These are phyloP conservation scores for Lichina pygmaea DNA, from an alignment of 495 filamentous ascomycete genomes.

Conservation along the genomic window DNA sequence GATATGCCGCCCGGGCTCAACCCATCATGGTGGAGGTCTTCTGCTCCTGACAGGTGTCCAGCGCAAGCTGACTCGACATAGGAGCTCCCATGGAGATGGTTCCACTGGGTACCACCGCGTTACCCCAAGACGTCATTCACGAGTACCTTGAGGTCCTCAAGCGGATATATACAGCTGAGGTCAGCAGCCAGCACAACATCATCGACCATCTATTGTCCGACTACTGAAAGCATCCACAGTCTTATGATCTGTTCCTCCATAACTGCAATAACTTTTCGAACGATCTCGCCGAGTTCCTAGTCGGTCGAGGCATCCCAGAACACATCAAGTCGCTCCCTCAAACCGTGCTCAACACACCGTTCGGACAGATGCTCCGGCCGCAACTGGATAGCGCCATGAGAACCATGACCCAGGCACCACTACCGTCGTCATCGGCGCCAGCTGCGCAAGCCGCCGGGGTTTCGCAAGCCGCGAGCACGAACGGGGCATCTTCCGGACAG, in stretches of 20 bases:
- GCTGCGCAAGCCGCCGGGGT: conserved; percentile 4
- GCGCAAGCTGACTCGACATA: conserved; percentile 15
- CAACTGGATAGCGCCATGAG: conserved; percentile 52
- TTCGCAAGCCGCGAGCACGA: conserved; percentile 6
- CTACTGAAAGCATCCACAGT: conserved; percentile 16
- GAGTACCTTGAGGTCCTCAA: conserved; percentile 74
- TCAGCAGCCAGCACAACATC: conserved; percentile 8
- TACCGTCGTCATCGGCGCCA: conserved; percentile 4
- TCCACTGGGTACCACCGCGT: conserved; percentile 1
- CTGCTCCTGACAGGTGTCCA: conserved; percentile 43
- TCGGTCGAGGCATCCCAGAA: conserved; percentile 70
- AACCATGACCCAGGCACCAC: conserved; percentile 28
- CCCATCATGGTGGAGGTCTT: conserved; percentile 68
- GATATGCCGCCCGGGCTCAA: conserved; percentile 47
- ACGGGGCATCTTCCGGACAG: background rate
- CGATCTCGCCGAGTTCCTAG: conserved; percentile 68
- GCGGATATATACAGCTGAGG: conserved; percentile 60
- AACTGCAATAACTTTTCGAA: conserved; percentile 99
- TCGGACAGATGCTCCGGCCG: conserved; percentile 72
- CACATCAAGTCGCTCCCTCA: conserved; percentile 76
- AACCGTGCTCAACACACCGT: conserved; percentile 66
- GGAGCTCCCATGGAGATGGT: conserved; percentile 49
- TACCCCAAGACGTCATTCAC: conserved; percentile 19
- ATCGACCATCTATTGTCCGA: background rate
- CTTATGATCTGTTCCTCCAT: conserved; percentile 69